phyloP scores from a whole-genome alignment of 202 grass and related monocot genomes.

The Hordeum pubiflorum region DNA sequence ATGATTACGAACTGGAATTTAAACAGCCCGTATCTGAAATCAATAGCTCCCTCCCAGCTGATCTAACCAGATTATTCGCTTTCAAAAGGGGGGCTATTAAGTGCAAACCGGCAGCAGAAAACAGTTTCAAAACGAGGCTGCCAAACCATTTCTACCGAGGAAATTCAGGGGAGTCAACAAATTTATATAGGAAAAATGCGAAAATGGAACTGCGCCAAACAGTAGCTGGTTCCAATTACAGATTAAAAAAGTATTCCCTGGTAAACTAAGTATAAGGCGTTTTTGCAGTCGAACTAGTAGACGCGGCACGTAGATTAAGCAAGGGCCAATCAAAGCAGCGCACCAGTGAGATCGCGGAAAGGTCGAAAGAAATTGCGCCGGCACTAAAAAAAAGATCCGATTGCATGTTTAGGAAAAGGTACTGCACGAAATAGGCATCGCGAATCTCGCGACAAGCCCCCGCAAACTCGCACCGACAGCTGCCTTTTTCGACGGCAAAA shows the following conservation, averaged over 20 bases:
- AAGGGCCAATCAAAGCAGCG: not conserved
- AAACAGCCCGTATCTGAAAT: not conserved
- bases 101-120: not conserved
- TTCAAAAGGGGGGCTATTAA: not conserved
- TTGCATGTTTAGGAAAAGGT: not conserved
- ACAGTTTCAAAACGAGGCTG: not conserved
- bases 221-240: not conserved
- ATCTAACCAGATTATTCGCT: not conserved
- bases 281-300: not conserved
- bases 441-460: slow-evolving; percentile 26
- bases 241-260: not conserved
- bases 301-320: not conserved
- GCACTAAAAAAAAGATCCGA: not conserved
- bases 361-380: not conserved
- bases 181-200: not conserved
- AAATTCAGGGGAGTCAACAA: not conserved
- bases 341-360: slow-evolving; percentile 9
- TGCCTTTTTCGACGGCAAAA: not conserved
- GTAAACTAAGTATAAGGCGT: not conserved
- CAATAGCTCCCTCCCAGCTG: not conserved
- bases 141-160: not conserved
- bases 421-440: not conserved
- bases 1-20: not conserved
- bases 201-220: not conserved
- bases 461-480: slow-evolving; percentile 18